A percentile compares a stretch with the other conserved stretches of the same genome.
phyloP scores from a whole-genome alignment of 2,329 filamentous ascomycete species.

The Curvularia sp. region DNA sequence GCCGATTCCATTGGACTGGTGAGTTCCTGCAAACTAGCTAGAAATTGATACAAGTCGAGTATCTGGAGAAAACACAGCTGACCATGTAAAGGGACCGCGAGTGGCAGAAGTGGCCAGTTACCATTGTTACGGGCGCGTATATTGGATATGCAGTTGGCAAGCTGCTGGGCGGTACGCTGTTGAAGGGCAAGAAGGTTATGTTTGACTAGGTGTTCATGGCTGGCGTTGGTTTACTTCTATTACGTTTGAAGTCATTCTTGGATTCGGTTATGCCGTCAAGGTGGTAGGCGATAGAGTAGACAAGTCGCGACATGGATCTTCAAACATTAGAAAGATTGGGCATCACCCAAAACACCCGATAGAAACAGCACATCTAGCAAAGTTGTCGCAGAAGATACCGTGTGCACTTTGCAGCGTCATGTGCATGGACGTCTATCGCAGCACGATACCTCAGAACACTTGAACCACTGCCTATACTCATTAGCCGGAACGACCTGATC shows the following conservation, averaged over 20 bases:
- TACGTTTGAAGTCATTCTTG: neutral
- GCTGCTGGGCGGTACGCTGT: constrained; percentile 60
- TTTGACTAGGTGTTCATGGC: constrained; percentile 44
- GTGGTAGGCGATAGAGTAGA: neutral
- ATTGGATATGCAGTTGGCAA: constrained; percentile 77
- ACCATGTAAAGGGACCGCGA: constrained; percentile 75
- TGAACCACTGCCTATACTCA: neutral
- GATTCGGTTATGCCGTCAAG: neutral
- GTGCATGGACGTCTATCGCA: neutral
- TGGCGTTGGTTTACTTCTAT: neutral
- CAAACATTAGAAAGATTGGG: neutral
- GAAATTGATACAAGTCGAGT: neutral
- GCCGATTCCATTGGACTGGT: constrained; percentile 95
- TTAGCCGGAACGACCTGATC: neutral
- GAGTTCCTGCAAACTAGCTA: constrained; percentile 27
- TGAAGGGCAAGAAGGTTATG: constrained; percentile 56
- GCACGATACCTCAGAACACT: neutral
- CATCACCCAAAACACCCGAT: neutral
- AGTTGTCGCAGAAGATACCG: neutral
- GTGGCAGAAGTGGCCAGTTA: constrained; percentile 98
- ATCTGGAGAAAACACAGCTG: neutral
- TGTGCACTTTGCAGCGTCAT: neutral
- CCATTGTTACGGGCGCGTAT: constrained; percentile 83
- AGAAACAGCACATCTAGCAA: neutral
- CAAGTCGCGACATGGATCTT: neutral